phyloP scores from a whole-genome alignment of 306 rosid species.

The Oemleria cerasiformis region DNA sequence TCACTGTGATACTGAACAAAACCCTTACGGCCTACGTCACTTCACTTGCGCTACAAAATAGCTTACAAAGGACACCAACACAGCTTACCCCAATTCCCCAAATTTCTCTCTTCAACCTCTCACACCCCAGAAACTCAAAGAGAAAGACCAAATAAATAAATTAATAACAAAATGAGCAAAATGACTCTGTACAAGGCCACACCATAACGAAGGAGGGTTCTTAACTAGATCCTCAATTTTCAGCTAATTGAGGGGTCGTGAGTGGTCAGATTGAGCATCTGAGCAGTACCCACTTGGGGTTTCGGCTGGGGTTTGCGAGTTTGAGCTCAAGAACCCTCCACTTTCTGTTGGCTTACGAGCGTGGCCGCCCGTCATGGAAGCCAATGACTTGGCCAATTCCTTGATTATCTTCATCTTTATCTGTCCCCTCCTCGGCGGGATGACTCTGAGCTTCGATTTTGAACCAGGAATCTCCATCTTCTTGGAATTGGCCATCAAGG shows the following conservation, averaged over 20 bases:
- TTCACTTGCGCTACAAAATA: background rate
- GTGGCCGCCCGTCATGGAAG: slow-evolving; percentile 1
- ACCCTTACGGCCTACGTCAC: background rate
- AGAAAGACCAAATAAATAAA: background rate
- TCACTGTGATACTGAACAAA: background rate
- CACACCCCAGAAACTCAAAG: background rate
- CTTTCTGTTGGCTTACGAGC: slow-evolving; percentile 3
- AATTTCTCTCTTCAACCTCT: background rate
- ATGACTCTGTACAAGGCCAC: background rate
- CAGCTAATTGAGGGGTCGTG: slow-evolving; percentile 1
- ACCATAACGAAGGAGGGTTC: background rate
- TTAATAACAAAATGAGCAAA: background rate
- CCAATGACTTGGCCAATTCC: slow-evolving; percentile 1
- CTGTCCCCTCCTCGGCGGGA: slow-evolving; percentile 31
- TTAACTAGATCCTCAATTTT: background rate
- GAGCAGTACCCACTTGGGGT: slow-evolving; percentile 14
- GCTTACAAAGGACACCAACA: background rate
- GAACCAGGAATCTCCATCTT: slow-evolving; percentile 8
- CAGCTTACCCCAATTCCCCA: background rate
- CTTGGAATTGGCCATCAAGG: background rate
- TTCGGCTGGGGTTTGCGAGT: slow-evolving; percentile 22
- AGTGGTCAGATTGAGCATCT: slow-evolving; percentile 1
- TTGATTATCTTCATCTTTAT: slow-evolving; percentile 33
- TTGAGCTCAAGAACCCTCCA: slow-evolving; percentile 19
- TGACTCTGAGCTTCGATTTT: background rate